Conservation (phyloP, 768 basidiomycete genomes). For the Boletus tylopilopsis region DNA sequence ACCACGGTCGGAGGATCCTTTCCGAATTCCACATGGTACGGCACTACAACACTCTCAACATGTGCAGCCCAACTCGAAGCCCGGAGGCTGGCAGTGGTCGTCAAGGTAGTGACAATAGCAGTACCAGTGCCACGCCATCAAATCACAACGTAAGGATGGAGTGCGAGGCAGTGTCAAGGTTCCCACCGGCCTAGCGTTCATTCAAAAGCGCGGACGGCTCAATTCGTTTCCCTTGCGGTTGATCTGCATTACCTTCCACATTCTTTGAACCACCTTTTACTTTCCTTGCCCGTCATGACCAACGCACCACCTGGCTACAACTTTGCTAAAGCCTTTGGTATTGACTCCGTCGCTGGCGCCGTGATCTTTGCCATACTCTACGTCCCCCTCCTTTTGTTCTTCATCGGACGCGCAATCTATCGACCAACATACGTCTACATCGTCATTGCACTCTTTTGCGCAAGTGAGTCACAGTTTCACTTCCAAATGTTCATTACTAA, state of each 20-base stretch:
- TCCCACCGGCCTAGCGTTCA: neutral
- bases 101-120: too few relatives aligned
- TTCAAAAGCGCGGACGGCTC: constrained; percentile 14
- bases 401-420: constrained; percentile 16
- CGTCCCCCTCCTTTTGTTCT: constrained; percentile 23
- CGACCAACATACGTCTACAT: constrained; percentile 29
- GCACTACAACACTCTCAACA: too few relatives aligned
- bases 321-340: constrained; percentile 24
- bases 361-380: constrained; percentile 32
- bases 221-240: constrained; percentile 10
- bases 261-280: neutral
- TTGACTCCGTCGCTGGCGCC: constrained; percentile 30
- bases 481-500: neutral
- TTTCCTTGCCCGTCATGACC: constrained; percentile 12
- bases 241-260: constrained; percentile 13
- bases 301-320: constrained; percentile 17
- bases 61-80: too few relatives aligned
- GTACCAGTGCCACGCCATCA: too few relatives aligned
- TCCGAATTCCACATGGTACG: too few relatives aligned
- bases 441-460: constrained; percentile 27
- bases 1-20: too few relatives aligned
- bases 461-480: constrained; percentile 15
- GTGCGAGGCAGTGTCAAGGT: constrained; percentile 9
- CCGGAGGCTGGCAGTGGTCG: too few relatives aligned
- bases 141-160: too few relatives aligned